Conservation (phyloP, 306 rosid species). For the Pachyrhizus erosus region DNA sequence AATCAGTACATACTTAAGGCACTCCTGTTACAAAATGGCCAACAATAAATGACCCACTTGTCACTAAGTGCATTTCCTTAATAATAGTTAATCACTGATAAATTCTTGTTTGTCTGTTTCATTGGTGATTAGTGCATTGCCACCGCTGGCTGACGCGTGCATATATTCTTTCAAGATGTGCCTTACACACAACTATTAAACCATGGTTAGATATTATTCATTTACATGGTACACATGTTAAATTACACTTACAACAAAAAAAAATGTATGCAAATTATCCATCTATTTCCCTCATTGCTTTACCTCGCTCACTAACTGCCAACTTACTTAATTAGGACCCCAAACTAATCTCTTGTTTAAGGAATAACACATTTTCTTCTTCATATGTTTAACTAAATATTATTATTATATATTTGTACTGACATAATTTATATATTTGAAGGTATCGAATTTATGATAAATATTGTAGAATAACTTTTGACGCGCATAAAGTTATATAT, state of each 20-base stretch:
- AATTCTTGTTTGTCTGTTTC: neutral
- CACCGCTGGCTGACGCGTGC: neutral
- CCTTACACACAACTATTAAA: neutral
- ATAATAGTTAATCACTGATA: neutral
- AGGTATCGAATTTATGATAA: neutral
- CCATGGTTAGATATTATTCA: neutral
- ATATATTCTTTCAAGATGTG: neutral
- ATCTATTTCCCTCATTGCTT: too few relatives aligned
- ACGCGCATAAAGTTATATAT: neutral
- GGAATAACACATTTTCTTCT: too few relatives aligned
- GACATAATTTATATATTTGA: neutral
- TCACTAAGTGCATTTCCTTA: neutral
- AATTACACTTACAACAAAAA: too few relatives aligned
- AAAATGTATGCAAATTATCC: too few relatives aligned
- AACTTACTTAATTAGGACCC: too few relatives aligned
- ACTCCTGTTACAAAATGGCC: slow-evolving; percentile 10
- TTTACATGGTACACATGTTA: too few relatives aligned
- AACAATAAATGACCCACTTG: slow-evolving; percentile 2
- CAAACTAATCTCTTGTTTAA: too few relatives aligned
- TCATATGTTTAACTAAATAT: too few relatives aligned
- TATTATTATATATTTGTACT: too few relatives aligned
- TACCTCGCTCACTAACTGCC: too few relatives aligned
- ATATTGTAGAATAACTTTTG: neutral
- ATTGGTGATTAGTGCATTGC: neutral
- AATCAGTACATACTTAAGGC: neutral